Conservation (phyloP, 1,284 basidiomycete species). For the Golubevia pallescens region DNA sequence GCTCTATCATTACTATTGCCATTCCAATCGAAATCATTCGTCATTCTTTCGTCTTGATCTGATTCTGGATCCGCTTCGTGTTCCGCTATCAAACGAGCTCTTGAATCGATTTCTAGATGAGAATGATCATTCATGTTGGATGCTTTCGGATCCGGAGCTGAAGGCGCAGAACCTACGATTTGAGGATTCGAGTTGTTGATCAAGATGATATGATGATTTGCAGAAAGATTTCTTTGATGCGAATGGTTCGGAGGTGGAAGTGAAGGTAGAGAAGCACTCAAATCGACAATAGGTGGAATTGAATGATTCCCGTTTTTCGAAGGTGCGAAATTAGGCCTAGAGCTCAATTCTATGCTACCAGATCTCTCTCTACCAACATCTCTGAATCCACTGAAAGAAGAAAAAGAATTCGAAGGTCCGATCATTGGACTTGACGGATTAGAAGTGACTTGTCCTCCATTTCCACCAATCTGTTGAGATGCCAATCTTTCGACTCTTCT, state of each 20-base stretch:
- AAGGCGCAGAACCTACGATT: conserved; percentile 31
- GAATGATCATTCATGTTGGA: conserved; percentile 10
- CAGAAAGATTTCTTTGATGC: conserved; percentile 14
- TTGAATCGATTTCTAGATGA: conserved; percentile 28
- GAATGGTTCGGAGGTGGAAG: conserved; percentile 13
- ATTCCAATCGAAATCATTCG: conserved; percentile 32
- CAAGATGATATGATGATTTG: conserved; percentile 4
- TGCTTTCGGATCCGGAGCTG: conserved; percentile 18
- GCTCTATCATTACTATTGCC: conserved; percentile 41
- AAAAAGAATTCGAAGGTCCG: conserved; percentile 22
- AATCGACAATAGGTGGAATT: conserved; percentile 15
- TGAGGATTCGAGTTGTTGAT: conserved; percentile 22
- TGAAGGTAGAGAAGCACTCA: conserved; percentile 35
- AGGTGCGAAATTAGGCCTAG: conserved; percentile 12
- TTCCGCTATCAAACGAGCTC: conserved; percentile 29
- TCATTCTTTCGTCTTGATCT: conserved; percentile 24
- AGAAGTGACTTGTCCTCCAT: not conserved
- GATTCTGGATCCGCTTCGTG: conserved; percentile 40
- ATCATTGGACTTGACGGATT: conserved; percentile 1
- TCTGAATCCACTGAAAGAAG: conserved; percentile 11
- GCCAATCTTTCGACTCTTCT: conserved; percentile 5
- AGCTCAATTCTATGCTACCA: conserved; percentile 9
- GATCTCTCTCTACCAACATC: conserved; percentile 2
- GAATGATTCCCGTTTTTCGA: conserved; percentile 9
- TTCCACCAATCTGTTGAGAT: not conserved